Conservation (phyloP, 352 stramenopile species). For the Globisporangium viniferum region DNA sequence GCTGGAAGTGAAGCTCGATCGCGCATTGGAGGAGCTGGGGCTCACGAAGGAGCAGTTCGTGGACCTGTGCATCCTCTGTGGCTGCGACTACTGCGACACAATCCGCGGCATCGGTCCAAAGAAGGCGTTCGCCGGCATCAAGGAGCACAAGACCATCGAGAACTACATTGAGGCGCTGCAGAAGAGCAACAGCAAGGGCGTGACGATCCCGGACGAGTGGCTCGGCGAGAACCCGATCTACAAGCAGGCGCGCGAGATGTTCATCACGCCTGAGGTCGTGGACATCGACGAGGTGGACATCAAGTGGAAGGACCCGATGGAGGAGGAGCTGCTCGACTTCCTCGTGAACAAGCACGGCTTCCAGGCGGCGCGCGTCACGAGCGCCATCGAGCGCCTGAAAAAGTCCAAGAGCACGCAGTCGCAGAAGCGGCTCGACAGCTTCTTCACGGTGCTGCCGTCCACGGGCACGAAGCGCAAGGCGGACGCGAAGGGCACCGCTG, state of each 20-base stretch:
- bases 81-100: slow-evolving; percentile 98
- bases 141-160: slow-evolving; percentile 95
- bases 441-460: slow-evolving; percentile 90
- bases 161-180: slow-evolving; percentile 91
- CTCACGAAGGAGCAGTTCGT: slow-evolving; percentile 96
- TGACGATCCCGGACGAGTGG: slow-evolving; percentile 84
- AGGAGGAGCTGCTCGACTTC: slow-evolving; percentile 90
- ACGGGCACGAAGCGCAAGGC: slow-evolving; percentile 64
- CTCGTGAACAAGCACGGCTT: slow-evolving; percentile 97
- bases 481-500: slow-evolving; percentile 35
- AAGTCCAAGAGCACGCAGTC: slow-evolving; percentile 94
- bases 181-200: slow-evolving; percentile 78
- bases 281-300: slow-evolving; percentile 76
- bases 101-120: slow-evolving; percentile 98
- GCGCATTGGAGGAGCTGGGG: slow-evolving; percentile 91
- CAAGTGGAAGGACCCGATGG: slow-evolving; percentile 93
- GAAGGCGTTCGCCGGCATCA: slow-evolving; percentile 96
- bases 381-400: slow-evolving; percentile 94
- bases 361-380: slow-evolving; percentile 90
- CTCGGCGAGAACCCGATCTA: slow-evolving; percentile 89
- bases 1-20: slow-evolving; percentile 88
- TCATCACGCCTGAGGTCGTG: slow-evolving; percentile 79
- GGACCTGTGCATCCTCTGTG: slow-evolving; percentile 98
- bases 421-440: slow-evolving; percentile 96
- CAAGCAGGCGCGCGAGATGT: slow-evolving; percentile 92